Conservation (phyloP, 169 alveolate species). For the Prorocentrum cordatum region DNA sequence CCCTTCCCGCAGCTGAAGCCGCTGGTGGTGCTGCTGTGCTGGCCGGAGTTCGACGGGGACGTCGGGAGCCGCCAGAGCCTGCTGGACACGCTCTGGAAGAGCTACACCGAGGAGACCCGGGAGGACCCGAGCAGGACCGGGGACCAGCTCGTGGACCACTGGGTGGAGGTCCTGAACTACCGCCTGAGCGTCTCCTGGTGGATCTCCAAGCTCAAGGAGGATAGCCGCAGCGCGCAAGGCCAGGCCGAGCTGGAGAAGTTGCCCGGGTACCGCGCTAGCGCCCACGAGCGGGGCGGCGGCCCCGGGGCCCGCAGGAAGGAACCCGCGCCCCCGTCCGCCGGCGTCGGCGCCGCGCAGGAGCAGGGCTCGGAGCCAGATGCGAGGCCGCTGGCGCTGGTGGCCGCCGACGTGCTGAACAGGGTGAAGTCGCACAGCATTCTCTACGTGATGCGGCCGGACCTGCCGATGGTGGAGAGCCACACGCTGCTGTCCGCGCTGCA, state of each 20-base stretch:
- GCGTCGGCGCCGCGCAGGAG: too few relatives aligned
- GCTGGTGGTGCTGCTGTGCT: slow-evolving; percentile 49
- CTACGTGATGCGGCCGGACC: slow-evolving; percentile 65
- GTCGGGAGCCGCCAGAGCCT: slow-evolving; percentile 67
- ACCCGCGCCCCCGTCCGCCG: too few relatives aligned
- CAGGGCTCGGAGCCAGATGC: too few relatives aligned
- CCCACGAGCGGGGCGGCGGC: too few relatives aligned
- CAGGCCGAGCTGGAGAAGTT: too few relatives aligned
- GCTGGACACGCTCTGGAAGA: slow-evolving; percentile 71
- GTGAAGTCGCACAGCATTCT: slow-evolving; percentile 25
- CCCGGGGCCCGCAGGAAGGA: too few relatives aligned
- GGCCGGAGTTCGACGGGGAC: slow-evolving; percentile 41
- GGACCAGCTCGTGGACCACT: slow-evolving; percentile 45
- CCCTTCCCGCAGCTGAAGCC: slow-evolving; percentile 67
- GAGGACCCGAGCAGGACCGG: slow-evolving; percentile 23
- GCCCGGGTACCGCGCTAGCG: too few relatives aligned
- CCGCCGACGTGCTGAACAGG: slow-evolving; percentile 20
- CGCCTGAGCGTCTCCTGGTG: slow-evolving; percentile 59
- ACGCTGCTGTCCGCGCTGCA: slow-evolving; percentile 41
- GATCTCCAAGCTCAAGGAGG: slow-evolving; percentile 38
- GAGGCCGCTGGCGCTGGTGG: background rate
- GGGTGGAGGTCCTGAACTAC: slow-evolving; percentile 66
- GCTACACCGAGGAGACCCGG: slow-evolving; percentile 38
- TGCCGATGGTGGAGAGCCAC: slow-evolving; percentile 58
- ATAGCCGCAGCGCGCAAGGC: too few relatives aligned